These are phyloP conservation scores for Trichoderma gracile DNA, from an alignment of 2,329 filamentous ascomycete genomes.

Conservation along the genomic window DNA sequence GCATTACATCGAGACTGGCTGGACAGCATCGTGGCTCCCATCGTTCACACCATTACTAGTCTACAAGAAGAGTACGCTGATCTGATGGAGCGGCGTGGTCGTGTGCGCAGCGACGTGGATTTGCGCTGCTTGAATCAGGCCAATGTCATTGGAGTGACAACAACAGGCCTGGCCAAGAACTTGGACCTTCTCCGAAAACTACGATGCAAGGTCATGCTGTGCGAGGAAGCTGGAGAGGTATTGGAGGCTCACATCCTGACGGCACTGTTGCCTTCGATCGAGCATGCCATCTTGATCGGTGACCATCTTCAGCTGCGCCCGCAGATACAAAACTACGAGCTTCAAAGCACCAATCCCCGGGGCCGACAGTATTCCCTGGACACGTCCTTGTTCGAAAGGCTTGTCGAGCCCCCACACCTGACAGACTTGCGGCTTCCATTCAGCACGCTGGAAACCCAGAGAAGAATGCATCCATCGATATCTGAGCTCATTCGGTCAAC, in stretches of 20 bases:
- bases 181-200: slow-evolving; percentile 54
- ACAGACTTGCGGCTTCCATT: slow-evolving; percentile 34
- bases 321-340: slow-evolving; percentile 54
- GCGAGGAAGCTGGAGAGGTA: slow-evolving; percentile 69
- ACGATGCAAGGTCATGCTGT: slow-evolving; percentile 58
- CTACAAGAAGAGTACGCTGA: slow-evolving; percentile 11
- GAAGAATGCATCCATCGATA: slow-evolving; percentile 66
- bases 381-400: slow-evolving; percentile 61
- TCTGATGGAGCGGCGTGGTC: slow-evolving; percentile 14
- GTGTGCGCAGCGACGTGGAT: slow-evolving; percentile 26
- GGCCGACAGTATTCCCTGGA: slow-evolving; percentile 57
- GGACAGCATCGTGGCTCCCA: neutral
- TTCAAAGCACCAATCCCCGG: slow-evolving; percentile 52
- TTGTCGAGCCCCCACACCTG: slow-evolving; percentile 43
- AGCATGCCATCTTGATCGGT: slow-evolving; percentile 64
- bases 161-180: slow-evolving; percentile 57
- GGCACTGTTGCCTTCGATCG: slow-evolving; percentile 57
- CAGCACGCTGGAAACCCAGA: slow-evolving; percentile 55
- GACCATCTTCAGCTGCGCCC: slow-evolving; percentile 64
- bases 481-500: slow-evolving; percentile 58
- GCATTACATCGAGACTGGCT: slow-evolving; percentile 23
- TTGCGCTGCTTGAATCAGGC: slow-evolving; percentile 42
- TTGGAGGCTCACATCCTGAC: slow-evolving; percentile 64
- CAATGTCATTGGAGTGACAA: slow-evolving; percentile 49
- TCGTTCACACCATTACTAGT: neutral